Base-by-base conservation (phyloP, 192 early-diverging fungal genomes). In the Coemansia sp. region DNA sequence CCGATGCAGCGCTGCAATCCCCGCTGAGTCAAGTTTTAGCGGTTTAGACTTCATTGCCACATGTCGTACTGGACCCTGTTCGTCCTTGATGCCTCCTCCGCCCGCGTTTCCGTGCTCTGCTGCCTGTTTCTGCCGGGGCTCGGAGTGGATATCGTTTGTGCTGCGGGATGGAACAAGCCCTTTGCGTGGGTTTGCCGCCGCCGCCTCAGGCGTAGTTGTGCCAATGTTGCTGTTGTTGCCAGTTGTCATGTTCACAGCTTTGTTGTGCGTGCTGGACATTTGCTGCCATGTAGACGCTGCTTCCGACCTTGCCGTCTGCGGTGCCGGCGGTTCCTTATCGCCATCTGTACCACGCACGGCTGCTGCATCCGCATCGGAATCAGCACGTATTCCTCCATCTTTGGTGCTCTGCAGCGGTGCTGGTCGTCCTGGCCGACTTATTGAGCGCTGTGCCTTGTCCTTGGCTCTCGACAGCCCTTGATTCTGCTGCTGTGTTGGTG, bases 1-100 rank as follows among this genome's bases (percentile, higher is more conserved):
- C 8, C 13, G 21, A 22, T 22, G 51, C 51, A 54, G 7, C 12
- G 51, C 57, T n/a, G 57, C 2, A 13, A 59, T 15, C 7, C 36
- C 57, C 37, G 39, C 26, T 8, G 57, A 37, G 48, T 54, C 63
- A n/a, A 64, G 39, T 41, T 73, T 71, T 0, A 82, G 51, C 8
- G 79, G 79, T 21, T 71, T 74, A 39, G 79, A 82, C 22, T 66
- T 61, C 15, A 74, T 62, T 12, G 61, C 72, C 8, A 63, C 60
- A 16, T 72, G 77, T 26, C 51, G 55, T 4, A 41, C 4, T 32
- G 4, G 16, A 13, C 63, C 22, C 8, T 41, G 59, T 13, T 21
- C 48, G 8, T 55, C 49, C 46, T 13, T 36, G 48, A 9, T 18
- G 8, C 48, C 19, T 6, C 48, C 21, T 3, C 45, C 45, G 13